Base-by-base conservation (phyloP, 306 rosid species). In the Spatholobus suberectus region DNA sequence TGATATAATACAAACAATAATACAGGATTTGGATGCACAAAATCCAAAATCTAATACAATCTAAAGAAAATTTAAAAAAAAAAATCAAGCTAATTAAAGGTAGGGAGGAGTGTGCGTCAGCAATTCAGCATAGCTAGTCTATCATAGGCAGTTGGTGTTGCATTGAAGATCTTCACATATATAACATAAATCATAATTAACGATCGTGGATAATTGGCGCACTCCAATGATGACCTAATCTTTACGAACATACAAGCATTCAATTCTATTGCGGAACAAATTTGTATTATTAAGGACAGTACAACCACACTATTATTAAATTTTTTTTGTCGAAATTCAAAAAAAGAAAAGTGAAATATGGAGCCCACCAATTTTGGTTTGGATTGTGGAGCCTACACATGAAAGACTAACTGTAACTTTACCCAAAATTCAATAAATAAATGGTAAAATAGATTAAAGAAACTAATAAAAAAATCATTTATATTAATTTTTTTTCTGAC, bases 351-450 rank as follows among this genome's bases (percentile, higher is more conserved):
- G 75, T 70, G 75, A 43, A 8, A 6, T 6, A 70, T 46, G 23
- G 58, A 44, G 58, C 75, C 75, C 74, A 41, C 51, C 51, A 38
- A 40, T 69, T 23, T 40, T 38, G 73, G 8, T 18, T 41, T 69
- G 54, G 54, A 41, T 69, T 21, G 74, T 20, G 54, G 54, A 69
- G 74, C 75, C 75, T 70, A 23, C 32, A 24, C 14, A 11, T 55
- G 29, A 54, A 54, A 54, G 58, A 59, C 17, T 54, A 54, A 40
- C 75, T 52, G 59, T 35, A 21, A 3, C 38, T 84, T 80, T 65
- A 80, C 63, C 18, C 24, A 13, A 40, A 7, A 21, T 69, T 41
- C 12, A 69, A 38, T 41, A 21, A 23, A 40, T 0, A 20, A 54
- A 8, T 52, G 24, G 17, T 41, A 46, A 70, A 70, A 26, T 14